Percentiles rank a stretch among this genome's conserved stretches.
phyloP scores from a whole-genome alignment of 108 stramenopile species.

The Chaetoceros muelleri region DNA sequence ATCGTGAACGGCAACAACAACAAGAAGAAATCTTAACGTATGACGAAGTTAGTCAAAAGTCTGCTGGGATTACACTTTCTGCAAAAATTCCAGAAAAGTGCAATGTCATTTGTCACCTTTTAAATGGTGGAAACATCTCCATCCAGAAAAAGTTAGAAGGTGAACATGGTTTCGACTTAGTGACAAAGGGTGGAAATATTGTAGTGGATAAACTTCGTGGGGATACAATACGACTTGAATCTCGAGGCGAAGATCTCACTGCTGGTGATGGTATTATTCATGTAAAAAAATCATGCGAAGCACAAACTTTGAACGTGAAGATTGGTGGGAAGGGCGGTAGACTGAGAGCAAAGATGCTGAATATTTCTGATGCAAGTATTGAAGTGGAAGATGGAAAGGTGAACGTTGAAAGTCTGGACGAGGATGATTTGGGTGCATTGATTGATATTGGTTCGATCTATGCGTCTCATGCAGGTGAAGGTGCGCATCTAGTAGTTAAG shows the following conservation, averaged over 20 bases:
- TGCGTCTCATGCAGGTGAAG: constrained; percentile 23
- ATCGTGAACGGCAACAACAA: neutral
- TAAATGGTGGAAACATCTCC: constrained; percentile 32
- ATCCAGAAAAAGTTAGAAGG: constrained; percentile 66
- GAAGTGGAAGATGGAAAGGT: constrained; percentile 6
- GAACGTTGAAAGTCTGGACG: constrained; percentile 23
- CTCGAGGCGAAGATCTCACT: neutral
- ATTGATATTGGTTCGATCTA: constrained; percentile 77
- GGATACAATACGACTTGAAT: constrained; percentile 37
- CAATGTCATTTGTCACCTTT: constrained; percentile 43
- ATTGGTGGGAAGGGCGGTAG: constrained; percentile 24
- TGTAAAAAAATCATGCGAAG: constrained; percentile 50
- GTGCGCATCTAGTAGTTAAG: constrained; percentile 7
- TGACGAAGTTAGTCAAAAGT: neutral
- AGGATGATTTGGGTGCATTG: constrained; percentile 57
- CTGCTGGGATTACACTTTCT: constrained; percentile 25
- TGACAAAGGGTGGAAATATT: constrained; percentile 41
- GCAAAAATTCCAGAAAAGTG: constrained; percentile 65
- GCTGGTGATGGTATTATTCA: constrained; percentile 24
- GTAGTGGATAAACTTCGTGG: constrained; percentile 55
- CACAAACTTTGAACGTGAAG: constrained; percentile 29
- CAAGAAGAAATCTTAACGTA: neutral
- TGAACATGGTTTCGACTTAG: constrained; percentile 27
- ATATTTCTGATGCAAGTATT: constrained; percentile 37
- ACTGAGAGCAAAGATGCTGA: constrained; percentile 65